Evolutionary conservation across 208 protist species (phyloP), one percentile per base, ranked within the genome.

Genomic region (Crithidia mellificae): DNA sequence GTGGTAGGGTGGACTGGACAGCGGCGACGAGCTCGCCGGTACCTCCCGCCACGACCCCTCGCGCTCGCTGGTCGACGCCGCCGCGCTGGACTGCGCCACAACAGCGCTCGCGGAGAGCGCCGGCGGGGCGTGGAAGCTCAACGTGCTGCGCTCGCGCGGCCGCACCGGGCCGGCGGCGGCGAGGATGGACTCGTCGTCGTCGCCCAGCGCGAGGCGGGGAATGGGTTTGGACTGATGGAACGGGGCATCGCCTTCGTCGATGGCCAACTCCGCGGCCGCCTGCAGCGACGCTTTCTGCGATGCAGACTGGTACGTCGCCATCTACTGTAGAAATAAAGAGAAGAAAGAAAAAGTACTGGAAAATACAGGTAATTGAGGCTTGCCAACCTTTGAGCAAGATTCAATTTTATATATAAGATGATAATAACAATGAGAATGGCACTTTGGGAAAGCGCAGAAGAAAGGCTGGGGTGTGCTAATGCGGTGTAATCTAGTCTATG

Each of bases 231-330:
- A 63, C 19, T 70, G 15, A 49, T 74, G 46, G 46, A 50, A 71
- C 2, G 67, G 61, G 2, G 55, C 22, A n/a, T 52, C 56, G 49
- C 63, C 63, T 9, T 72, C 55, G 17, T 57, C 47, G 14, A 76
- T 43, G 36, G 41, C 44, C 11, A 73, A 29, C 36, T 58, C 63
- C 38, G 56, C 63, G 5, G 70, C 70, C 0, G 63, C 63, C 70
- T 66, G 46, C 46, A 29, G 52, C 2, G 70, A 38, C 2, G 63
- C 63, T 9, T 34, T 46, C 63, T 70, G 63, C 15, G 70, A 76
- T 15, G 72, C 34, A 1, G 58, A 71, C 51, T 59, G 53, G 49
- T 46, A 39, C 2, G 51, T 25, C 2, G 51, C 20, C 68, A 74
- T 74, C 43, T 63, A 51, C 41, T 51, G 56, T 20, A 46, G n/a